Evolutionary conservation across 768 basidiomycete genomes (phyloP).

Genomic region (Amanita rimosa): DNA sequence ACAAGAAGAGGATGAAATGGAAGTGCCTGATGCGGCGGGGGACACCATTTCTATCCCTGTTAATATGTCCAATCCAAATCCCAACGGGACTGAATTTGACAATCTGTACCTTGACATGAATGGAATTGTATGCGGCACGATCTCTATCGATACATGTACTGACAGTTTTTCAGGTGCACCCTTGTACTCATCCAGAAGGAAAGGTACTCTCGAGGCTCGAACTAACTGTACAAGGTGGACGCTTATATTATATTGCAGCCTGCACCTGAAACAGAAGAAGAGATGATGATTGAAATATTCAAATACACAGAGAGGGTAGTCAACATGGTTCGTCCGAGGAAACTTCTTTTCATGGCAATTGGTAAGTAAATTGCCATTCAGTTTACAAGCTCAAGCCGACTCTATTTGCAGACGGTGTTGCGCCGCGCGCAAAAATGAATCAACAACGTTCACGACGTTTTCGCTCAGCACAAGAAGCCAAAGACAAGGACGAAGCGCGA

Average conservation of each 20-base stretch:
- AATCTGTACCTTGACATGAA: conserved; percentile 99
- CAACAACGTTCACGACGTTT: conserved; percentile 97
- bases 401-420: conserved; percentile 70
- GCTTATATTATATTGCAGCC: conserved; percentile 36
- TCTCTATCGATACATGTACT: conserved; percentile 1
- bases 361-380: conserved; percentile 36
- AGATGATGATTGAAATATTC: conserved; percentile 99
- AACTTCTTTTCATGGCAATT: conserved; percentile 96
- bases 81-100: conserved; percentile 94
- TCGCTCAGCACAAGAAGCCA: conserved; percentile 88
- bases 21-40: conserved; percentile 58
- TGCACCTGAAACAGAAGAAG: conserved; percentile 94
- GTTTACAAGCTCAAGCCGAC: not conserved
- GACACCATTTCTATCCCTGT: conserved; percentile 61
- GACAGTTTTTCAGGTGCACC: conserved; percentile 60
- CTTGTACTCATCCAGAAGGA: conserved; percentile 98
- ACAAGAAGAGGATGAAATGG: conserved; percentile 72
- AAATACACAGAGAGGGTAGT: conserved; percentile 95
- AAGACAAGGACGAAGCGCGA: conserved; percentile 83
- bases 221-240: not conserved
- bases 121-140: conserved; percentile 63
- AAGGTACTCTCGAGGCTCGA: conserved; percentile 35
- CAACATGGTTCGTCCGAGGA: conserved; percentile 92
- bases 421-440: conserved; percentile 99
- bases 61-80: conserved; percentile 73